These are phyloP conservation scores for Fomitopsis pulvina DNA, from an alignment of 768 basidiomycete species.

Conservation along the genomic window DNA sequence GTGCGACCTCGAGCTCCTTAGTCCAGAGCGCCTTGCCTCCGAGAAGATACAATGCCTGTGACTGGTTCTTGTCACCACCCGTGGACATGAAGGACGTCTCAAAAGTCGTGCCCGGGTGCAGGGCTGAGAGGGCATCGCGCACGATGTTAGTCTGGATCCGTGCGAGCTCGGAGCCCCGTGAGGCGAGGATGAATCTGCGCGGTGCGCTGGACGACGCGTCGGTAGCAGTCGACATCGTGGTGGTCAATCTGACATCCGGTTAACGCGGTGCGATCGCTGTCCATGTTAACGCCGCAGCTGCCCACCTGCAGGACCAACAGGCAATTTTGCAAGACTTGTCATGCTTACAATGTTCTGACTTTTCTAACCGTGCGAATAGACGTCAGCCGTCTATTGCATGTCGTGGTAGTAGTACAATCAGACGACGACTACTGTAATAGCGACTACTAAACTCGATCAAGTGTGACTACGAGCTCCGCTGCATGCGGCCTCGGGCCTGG, in stretches of 20 bases:
- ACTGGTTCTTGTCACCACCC: slow-evolving; percentile 84
- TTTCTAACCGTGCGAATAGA: no score
- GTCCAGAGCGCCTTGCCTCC: slow-evolving; percentile 97
- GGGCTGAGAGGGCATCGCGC: slow-evolving; percentile 49
- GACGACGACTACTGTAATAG: no score
- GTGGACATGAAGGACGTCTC: slow-evolving; percentile 61
- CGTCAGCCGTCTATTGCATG: no score
- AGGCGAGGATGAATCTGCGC: slow-evolving; percentile 70
- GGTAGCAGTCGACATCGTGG: slow-evolving; percentile 5
- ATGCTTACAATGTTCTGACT: no score
- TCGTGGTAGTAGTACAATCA: no score
- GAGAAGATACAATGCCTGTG: slow-evolving; percentile 76
- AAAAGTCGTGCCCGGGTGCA: slow-evolving; percentile 46
- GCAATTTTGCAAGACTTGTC: no score
- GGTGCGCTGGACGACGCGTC: slow-evolving; percentile 7
- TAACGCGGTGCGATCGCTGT: background rate
- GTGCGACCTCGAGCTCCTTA: slow-evolving; percentile 85
- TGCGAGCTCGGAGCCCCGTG: slow-evolving; percentile 82
- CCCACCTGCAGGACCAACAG: no score
- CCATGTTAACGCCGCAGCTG: no score
- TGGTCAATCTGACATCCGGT: background rate
- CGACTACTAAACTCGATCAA: no score
- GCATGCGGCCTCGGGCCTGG: no score
- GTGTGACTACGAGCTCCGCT: no score
- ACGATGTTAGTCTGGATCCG: slow-evolving; percentile 86